Conservation (phyloP, 129 eudicot genomes). For the Lonicera japonica region DNA sequence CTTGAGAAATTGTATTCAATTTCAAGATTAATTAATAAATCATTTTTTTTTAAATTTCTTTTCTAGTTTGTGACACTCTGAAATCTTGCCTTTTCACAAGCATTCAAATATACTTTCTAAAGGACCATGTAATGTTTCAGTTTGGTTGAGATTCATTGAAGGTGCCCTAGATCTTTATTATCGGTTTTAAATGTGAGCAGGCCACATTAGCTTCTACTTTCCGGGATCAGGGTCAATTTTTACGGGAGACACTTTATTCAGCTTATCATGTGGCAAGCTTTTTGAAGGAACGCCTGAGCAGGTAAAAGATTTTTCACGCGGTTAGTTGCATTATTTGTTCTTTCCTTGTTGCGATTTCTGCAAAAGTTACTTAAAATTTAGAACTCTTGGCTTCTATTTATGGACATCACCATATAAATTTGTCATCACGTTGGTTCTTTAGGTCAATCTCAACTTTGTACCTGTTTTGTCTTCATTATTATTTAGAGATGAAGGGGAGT, state of each 20-base stretch:
- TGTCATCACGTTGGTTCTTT: not conserved
- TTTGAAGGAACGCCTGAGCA: conserved; percentile 92
- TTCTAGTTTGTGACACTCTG: too few species aligned
- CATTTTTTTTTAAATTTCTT: too few species aligned
- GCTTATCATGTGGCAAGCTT: conserved; percentile 93
- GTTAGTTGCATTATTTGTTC: not conserved
- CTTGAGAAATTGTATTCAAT: too few species aligned
- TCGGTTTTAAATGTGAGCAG: conserved; percentile 33
- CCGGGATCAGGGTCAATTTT: conserved; percentile 76
- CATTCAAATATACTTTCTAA: too few species aligned
- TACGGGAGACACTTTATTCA: conserved; percentile 87
- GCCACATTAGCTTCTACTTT: conserved; percentile 84
- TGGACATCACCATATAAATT: too few species aligned
- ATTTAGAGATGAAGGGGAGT: not conserved
- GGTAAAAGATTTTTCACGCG: conserved; percentile 25
- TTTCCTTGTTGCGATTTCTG: not conserved
- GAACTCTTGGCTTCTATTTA: not conserved
- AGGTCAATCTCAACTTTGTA: not conserved
- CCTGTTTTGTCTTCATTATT: not conserved
- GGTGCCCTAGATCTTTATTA: not conserved
- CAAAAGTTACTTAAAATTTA: not conserved
- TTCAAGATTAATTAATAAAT: too few species aligned
- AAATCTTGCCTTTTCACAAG: too few species aligned
- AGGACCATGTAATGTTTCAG: too few species aligned
- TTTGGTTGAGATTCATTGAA: not conserved